Percentiles rank a stretch among this genome's conserved stretches.
Evolutionary conservation across 2,329 filamentous ascomycete species (phyloP).

Genomic region (Microdochium bolleyi): DNA sequence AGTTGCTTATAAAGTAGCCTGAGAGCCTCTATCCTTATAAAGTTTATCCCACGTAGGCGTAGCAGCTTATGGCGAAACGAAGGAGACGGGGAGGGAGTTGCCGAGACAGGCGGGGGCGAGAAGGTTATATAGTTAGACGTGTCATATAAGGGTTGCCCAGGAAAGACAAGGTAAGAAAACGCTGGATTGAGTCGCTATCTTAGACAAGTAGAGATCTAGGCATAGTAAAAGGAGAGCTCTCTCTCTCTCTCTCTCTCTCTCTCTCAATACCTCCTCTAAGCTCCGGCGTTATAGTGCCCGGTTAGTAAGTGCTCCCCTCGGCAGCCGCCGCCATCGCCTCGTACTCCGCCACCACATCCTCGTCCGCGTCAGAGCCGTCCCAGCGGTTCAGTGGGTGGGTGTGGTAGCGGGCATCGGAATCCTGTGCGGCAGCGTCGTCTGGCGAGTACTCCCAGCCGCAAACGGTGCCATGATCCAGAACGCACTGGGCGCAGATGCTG

Average conservation of each 20-base stretch:
- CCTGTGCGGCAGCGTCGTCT: background rate
- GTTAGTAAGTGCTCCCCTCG: background rate
- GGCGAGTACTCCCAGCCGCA: background rate
- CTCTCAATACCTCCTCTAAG: background rate
- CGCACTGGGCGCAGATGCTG: background rate
- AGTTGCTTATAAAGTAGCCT: too few species aligned
- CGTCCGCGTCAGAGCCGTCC: background rate
- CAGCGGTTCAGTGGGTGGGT: background rate
- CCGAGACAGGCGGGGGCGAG: too few species aligned
- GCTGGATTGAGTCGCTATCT: background rate
- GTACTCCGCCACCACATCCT: background rate
- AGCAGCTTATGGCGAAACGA: too few species aligned
- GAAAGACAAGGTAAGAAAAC: background rate
- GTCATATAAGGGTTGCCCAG: too few species aligned
- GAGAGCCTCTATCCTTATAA: too few species aligned
- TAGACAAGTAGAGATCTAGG: background rate
- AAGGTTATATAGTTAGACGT: too few species aligned
- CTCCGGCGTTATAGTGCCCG: background rate
- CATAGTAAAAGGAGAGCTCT: background rate
- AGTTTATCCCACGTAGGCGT: too few species aligned
- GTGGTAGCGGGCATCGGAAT: background rate
- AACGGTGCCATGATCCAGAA: background rate
- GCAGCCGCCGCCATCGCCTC: background rate
- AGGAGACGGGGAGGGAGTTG: too few species aligned
- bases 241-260: background rate